A percentile compares a stretch with the other conserved stretches of the same genome.
Evolutionary conservation across 306 rosid species (phyloP).

Genomic region (Medicago arabica): DNA sequence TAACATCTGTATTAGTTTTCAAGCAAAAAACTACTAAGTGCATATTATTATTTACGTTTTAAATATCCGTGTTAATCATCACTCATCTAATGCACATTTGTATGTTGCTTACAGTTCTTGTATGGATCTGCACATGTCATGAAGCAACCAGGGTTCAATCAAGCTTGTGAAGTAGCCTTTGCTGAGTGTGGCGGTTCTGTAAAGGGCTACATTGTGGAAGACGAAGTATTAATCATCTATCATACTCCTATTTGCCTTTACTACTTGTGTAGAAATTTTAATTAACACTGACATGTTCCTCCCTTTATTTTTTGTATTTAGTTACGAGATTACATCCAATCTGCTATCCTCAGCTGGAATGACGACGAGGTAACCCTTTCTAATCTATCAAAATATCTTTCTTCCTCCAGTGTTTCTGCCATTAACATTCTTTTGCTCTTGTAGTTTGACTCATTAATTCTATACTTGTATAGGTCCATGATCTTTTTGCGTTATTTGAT

Average conservation of each 20-base stretch:
- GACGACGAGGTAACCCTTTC: slow-evolving; percentile 63
- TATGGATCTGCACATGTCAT: slow-evolving; percentile 67
- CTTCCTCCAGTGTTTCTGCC: slow-evolving; percentile 16
- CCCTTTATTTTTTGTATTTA: slow-evolving; percentile 43
- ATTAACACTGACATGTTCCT: slow-evolving; percentile 40
- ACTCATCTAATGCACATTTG: slow-evolving; percentile 7
- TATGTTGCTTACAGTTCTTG: slow-evolving; percentile 68
- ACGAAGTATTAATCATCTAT: slow-evolving; percentile 52
- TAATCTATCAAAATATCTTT: not conserved
- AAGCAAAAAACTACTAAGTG: slow-evolving; percentile 15
- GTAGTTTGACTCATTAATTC: slow-evolving; percentile 11
- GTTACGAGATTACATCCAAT: slow-evolving; percentile 64
- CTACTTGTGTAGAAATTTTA: slow-evolving; percentile 22
- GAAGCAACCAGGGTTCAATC: slow-evolving; percentile 69
- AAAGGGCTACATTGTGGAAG: slow-evolving; percentile 53
- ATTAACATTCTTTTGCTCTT: not conserved
- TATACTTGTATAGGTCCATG: slow-evolving; percentile 68
- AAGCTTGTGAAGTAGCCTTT: slow-evolving; percentile 76
- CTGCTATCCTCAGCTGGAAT: slow-evolving; percentile 57
- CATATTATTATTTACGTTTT: slow-evolving; percentile 6
- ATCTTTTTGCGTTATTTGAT: slow-evolving; percentile 68
- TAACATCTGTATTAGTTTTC: slow-evolving; percentile 10
- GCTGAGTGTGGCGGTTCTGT: slow-evolving; percentile 58
- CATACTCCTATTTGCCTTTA: slow-evolving; percentile 10
- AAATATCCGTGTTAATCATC: slow-evolving; percentile 5